Percentiles rank a stretch among this genome's conserved stretches.
Conservation (phyloP, 495 filamentous ascomycete genomes). For the Hypoxylon trugodes region DNA sequence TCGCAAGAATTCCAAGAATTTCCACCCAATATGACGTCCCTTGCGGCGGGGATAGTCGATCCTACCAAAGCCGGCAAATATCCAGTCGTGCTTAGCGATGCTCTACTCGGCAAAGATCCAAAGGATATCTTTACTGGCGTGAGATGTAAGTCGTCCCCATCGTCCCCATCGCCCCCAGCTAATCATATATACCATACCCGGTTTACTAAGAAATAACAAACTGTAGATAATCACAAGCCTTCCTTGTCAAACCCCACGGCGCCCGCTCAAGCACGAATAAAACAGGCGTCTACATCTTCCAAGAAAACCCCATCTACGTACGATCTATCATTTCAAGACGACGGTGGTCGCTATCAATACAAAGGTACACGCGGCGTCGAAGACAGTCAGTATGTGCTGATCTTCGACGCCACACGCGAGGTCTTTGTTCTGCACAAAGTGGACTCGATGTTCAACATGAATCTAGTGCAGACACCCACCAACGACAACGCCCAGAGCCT, state of each 20-base stretch:
- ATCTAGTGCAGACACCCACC: constrained; percentile 56
- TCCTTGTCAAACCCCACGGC: constrained; percentile 54
- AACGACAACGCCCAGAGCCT: constrained; percentile 50
- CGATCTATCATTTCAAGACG: constrained; percentile 57
- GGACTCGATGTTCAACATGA: constrained; percentile 68
- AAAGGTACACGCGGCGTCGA: constrained; percentile 56
- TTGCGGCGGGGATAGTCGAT: constrained; percentile 51
- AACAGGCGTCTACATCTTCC: constrained; percentile 45
- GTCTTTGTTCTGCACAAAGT: constrained; percentile 65
- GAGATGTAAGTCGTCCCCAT: constrained; percentile 52
- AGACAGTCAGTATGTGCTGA: constrained; percentile 62
- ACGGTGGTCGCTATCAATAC: constrained; percentile 60
- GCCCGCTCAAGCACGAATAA: constrained; percentile 55
- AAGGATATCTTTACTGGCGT: constrained; percentile 63
- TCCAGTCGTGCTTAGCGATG: constrained; percentile 64
- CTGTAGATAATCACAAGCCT: constrained; percentile 63
- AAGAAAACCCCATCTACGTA: constrained; percentile 51
- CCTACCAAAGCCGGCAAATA: constrained; percentile 62
- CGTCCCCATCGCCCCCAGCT: not conserved
- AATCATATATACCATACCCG: not conserved
- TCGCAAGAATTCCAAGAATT: not conserved
- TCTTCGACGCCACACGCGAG: constrained; percentile 62
- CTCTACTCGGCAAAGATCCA: constrained; percentile 58
- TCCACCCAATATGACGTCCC: constrained; percentile 35
- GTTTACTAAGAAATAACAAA: constrained; percentile 15